phyloP scores from a whole-genome alignment of 192 early-diverging fungal genomes.

The Gamsiella multidivaricata region DNA sequence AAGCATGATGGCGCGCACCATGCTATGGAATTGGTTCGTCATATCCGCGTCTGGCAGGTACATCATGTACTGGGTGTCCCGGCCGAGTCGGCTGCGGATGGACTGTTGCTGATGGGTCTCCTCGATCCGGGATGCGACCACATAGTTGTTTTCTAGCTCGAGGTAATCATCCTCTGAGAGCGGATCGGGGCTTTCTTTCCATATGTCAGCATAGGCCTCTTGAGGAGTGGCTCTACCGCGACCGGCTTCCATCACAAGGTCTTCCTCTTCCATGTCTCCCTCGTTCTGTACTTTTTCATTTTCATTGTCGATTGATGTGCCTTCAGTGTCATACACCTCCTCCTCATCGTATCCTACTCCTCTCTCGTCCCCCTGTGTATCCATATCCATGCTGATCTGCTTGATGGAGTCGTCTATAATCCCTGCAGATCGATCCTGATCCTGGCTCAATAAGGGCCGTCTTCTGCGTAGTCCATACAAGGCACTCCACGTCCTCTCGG shows the following conservation, averaged over 20 bases:
- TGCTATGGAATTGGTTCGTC: constrained; percentile 36
- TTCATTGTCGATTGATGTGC: background rate
- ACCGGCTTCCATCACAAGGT: background rate
- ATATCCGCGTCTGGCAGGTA: constrained; percentile 29
- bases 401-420: background rate
- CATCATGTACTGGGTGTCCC: constrained; percentile 27
- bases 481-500: constrained; percentile 1
- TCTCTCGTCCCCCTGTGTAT: background rate
- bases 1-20: constrained; percentile 43
- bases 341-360: background rate
- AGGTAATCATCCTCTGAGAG: constrained; percentile 34
- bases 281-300: background rate
- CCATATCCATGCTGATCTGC: background rate
- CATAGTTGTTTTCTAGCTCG: constrained; percentile 37
- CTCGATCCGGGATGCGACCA: background rate
- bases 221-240: constrained; percentile 3
- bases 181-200: constrained; percentile 12
- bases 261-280: background rate
- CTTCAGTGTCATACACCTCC: background rate
- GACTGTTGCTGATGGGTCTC: background rate
- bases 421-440: too few relatives aligned
- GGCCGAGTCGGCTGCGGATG: background rate
- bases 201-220: constrained; percentile 17
- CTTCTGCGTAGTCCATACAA: background rate
- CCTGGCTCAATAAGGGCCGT: too few relatives aligned